Base-by-base conservation (phyloP, 345 rosid species). In the Alliaria petiolata region DNA sequence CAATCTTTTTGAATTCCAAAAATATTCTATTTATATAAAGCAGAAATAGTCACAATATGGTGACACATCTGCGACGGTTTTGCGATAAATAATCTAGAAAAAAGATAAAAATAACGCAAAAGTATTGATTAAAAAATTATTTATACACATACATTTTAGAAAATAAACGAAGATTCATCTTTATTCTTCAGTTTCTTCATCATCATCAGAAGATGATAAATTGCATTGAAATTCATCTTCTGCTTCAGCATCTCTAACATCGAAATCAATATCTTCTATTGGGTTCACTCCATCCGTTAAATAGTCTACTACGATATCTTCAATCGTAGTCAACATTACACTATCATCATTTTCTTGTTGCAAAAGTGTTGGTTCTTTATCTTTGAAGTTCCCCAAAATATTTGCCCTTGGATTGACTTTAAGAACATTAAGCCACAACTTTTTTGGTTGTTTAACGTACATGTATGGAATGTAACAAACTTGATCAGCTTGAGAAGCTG, bases 381-480 rank as follows among this genome's bases (percentile, higher is more conserved):
- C n/a, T 12, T 14, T 3, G n/a, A 5, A 14, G 6, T 0, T 0
- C 6, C 0, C 46, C 1, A 0, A 0, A n/a, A 42, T 42, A 15
- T n/a, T n/a, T 42, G 1, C 2, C 46, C 46, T 42, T 3, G 46
- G 46, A n/a, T 42, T 42, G 1, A 42, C 46, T 42, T 42, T 42
- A 0, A 42, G 17, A 42, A 42, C 46, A 42, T 5, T 42, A 3
- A 42, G 46, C 19, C 46, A 42, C 1, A 4, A 3, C 5, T 42
- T 2, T 15, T n/a, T 42, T 0, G 42, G 42, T 12, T 38, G 10
- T 3, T 4, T 11, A 9, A 1, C 4, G 42, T 38, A 38, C 8
- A n/a, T 14, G 5, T 38, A 38, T 6, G 42, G 6, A 38, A 39
- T 39, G 13, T 13, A 39, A 39, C 15, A 39, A 12, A 39, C 15